Base-by-base conservation (phyloP, 139 green algal species). In the Trebouxia sp. region DNA sequence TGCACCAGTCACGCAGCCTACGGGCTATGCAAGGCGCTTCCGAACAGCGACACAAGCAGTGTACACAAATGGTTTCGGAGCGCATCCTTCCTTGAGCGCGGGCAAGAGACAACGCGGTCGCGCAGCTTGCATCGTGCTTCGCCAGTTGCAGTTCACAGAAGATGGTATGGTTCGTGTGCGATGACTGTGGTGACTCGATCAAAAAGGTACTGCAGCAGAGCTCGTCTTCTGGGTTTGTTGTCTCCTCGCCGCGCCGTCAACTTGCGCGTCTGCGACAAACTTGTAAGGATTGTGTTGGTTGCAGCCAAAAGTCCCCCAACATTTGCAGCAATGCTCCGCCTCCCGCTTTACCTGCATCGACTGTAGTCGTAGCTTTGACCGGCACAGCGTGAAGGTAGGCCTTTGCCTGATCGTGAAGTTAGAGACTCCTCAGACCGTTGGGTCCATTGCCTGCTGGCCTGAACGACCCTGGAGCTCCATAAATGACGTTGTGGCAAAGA, bases 111-210 rank as follows among this genome's bases (percentile, higher is more conserved):
- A n/a, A n/a, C n/a, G n/a, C n/a, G n/a, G n/a, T n/a, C n/a, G n/a
- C n/a, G n/a, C n/a, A n/a, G n/a, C n/a, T n/a, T n/a, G n/a, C n/a
- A n/a, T n/a, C n/a, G n/a, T n/a, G n/a, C n/a, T n/a, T n/a, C n/a
- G n/a, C n/a, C n/a, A n/a, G n/a, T n/a, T n/a, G n/a, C n/a, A n/a
- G n/a, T n/a, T n/a, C n/a, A n/a, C n/a, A n/a, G n/a, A n/a, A n/a
- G n/a, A n/a, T 79, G 72, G 30, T 53, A 2, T 79, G 72, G 72
- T 79, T 79, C 14, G 45, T 43, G 10, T 79, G 72, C 11, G 90
- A 95, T 24, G 84, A 88, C 38, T 99, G 96, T 76, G 94, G 95
- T 0, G 96, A 98, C 78, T 90, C 81, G 10, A 90, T 98, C 17
- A 98, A 87, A 53, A 88, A 87, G 80, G 80, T 85, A 50, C 5